A percentile compares a stretch with the other conserved stretches of the same genome.
These are phyloP conservation scores for Suhomyces panamericanus DNA, from an alignment of 1,139 yeast species.

Conservation along the genomic window DNA sequence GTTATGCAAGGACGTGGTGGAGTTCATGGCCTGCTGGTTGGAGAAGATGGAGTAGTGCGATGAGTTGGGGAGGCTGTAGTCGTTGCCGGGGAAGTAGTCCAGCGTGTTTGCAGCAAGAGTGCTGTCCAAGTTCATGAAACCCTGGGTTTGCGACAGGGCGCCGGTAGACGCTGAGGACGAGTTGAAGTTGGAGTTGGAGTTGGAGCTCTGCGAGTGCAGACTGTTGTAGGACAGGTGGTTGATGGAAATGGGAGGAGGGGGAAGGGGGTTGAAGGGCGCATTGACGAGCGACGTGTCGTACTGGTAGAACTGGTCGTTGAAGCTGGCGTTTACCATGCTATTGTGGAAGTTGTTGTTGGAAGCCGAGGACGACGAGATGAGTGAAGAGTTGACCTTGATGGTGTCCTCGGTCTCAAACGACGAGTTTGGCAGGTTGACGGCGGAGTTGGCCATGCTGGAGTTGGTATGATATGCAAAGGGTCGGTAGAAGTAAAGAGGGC, in stretches of 20 bases:
- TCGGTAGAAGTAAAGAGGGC: constrained; percentile 5
- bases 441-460: constrained; percentile 18
- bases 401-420: constrained; percentile 29
- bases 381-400: constrained; percentile 23
- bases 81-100: constrained; percentile 15
- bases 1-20: constrained; percentile 19
- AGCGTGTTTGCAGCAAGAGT: constrained; percentile 6
- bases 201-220: constrained; percentile 6
- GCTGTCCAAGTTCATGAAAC: constrained; percentile 1
- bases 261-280: constrained; percentile 21
- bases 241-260: constrained; percentile 26
- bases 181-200: constrained; percentile 8
- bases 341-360: constrained; percentile 11
- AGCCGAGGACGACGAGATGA: constrained; percentile 20
- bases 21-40: constrained; percentile 25
- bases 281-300: constrained; percentile 10
- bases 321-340: constrained; percentile 6
- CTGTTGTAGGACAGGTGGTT: constrained; percentile 4
- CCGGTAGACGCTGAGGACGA: constrained; percentile 13
- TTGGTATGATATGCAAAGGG: constrained; percentile 8
- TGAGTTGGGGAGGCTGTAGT: constrained; percentile 18
- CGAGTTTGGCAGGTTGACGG: constrained; percentile 22
- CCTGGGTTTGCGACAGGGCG: constrained; percentile 9
- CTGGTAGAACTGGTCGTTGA: constrained; percentile 15
- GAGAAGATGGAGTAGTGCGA: constrained; percentile 28